Evolutionary conservation across 2,329 filamentous ascomycete species (phyloP).

Genomic region (Trichoderma polysporum): DNA sequence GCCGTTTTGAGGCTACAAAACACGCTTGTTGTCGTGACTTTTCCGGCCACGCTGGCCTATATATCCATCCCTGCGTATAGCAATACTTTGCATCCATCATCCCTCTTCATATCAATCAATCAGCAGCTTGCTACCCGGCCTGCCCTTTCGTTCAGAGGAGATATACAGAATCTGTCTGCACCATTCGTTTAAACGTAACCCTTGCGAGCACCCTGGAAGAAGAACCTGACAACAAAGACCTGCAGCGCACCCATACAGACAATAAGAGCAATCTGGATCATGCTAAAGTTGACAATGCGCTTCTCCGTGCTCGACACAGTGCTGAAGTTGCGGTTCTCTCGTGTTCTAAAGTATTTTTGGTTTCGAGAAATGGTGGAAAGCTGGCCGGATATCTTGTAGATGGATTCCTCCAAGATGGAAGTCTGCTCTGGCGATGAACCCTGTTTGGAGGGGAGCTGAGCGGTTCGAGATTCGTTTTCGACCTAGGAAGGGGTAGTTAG

Average conservation of each 20-base stretch:
- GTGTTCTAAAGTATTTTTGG: constrained; percentile 98
- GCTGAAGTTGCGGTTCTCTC: constrained; percentile 98
- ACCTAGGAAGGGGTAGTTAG: constrained; percentile 54
- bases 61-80: constrained; percentile 14
- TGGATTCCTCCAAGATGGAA: constrained; percentile 82
- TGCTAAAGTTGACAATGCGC: constrained; percentile 94
- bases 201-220: constrained; percentile 81
- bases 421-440: constrained; percentile 88
- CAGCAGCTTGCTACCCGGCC: neutral
- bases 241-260: constrained; percentile 93
- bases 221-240: constrained; percentile 97
- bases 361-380: constrained; percentile 93
- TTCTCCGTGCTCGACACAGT: constrained; percentile 95
- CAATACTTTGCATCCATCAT: constrained; percentile 28
- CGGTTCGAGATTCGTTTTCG: constrained; percentile 77
- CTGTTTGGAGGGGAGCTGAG: constrained; percentile 82
- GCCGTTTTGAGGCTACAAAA: neutral
- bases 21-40: neutral
- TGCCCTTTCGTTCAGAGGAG: constrained; percentile 22
- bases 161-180: constrained; percentile 30
- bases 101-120: neutral
- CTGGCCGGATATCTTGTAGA: constrained; percentile 91
- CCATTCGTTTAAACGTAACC: constrained; percentile 59
- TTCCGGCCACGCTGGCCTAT: constrained; percentile 20
- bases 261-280: constrained; percentile 90